These are phyloP conservation scores for Boletellus ananiceps DNA, from an alignment of 768 basidiomycete genomes.

Conservation along the genomic window DNA sequence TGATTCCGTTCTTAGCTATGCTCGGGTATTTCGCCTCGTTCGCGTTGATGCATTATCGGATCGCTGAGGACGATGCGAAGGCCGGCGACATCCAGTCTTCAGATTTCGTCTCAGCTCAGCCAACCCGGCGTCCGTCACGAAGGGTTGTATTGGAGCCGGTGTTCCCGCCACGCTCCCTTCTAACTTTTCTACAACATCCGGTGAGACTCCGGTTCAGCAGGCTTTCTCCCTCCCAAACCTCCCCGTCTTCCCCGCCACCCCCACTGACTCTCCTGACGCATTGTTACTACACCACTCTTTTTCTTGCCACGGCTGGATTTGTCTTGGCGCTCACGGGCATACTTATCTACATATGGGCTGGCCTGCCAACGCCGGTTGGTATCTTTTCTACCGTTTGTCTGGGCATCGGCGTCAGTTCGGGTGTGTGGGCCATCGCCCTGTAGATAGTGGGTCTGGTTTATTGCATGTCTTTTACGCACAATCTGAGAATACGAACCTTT, in stretches of 20 bases:
- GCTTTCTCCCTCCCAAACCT: not conserved
- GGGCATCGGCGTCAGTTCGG: slow-evolving; percentile 14
- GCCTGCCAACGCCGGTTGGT: slow-evolving; percentile 21
- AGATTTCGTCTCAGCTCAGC: slow-evolving; percentile 2
- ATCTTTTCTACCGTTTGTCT: slow-evolving; percentile 27
- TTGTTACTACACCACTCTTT: slow-evolving; percentile 26
- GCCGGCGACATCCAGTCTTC: slow-evolving; percentile 3
- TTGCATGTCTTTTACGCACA: not conserved
- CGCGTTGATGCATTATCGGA: slow-evolving; percentile 25
- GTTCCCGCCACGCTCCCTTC: slow-evolving; percentile 1
- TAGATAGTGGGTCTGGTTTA: slow-evolving; percentile 6
- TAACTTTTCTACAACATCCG: not conserved
- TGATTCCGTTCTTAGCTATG: slow-evolving; percentile 16
- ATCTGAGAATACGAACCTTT: not conserved
- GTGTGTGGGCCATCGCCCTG: slow-evolving; percentile 24
- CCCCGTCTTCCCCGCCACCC: not conserved
- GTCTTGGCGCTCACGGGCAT: slow-evolving; percentile 24
- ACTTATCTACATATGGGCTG: slow-evolving; percentile 24
- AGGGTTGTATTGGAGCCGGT: slow-evolving; percentile 17
- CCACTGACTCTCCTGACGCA: slow-evolving; percentile 21
- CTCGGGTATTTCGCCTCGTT: slow-evolving; percentile 29
- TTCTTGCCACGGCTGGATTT: slow-evolving; percentile 24
- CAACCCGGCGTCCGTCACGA: slow-evolving; percentile 4
- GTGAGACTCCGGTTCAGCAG: not conserved
- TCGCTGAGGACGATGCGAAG: slow-evolving; percentile 19